Base-by-base conservation (phyloP, 495 filamentous ascomycete species). In the Penicillium arizonense region DNA sequence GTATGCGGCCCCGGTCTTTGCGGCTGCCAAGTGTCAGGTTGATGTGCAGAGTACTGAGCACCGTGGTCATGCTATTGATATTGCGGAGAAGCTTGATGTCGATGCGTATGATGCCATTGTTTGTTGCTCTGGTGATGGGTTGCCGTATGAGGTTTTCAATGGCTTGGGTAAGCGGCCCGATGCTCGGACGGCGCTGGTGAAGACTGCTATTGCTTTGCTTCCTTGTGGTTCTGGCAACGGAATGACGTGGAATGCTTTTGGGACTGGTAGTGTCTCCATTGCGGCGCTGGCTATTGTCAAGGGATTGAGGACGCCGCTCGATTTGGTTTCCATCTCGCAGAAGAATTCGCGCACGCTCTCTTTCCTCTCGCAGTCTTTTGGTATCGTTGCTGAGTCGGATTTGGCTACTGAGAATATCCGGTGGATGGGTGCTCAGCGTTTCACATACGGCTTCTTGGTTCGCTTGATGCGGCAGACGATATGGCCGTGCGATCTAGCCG, bases 191-290 rank as follows among this genome's bases (percentile, higher is more conserved):
- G 94, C 92, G 0, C 67, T 98, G 55, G 72, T 74, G 4, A 88
- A 87, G 58, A 67, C 96, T n/a, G 90, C 94, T 8, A 83, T 98
- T 9, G 84, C 86, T n/a, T 84, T 96, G 61, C 77, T 98, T 8
- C 94, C 94, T 8, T 94, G 93, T 63, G 94, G 94, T 6, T 90
- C 88, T 40, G 94, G 93, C 3, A 98, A 98, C 65, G 93, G 90
- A 21, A 87, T 97, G 89, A 87, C 87, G 40, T 88, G 87, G 77
- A 97, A 96, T 59, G 72, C 95, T 32, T 88, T 87, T 46, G 94
- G 93, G 2, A 94, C 90, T 1, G 82, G 85, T 32, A 87, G 83
- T 55, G 81, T 87, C 10, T 87, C 84, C 45, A 63, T 90, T 44
- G 89, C 91, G 3, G 87, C 93, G 8, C 66, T 98, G 55, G 81